Percentiles rank a stretch among this genome's conserved stretches.
Evolutionary conservation across 2,329 filamentous ascomycete genomes (phyloP).

Genomic region (Trichoderma asperellum): DNA sequence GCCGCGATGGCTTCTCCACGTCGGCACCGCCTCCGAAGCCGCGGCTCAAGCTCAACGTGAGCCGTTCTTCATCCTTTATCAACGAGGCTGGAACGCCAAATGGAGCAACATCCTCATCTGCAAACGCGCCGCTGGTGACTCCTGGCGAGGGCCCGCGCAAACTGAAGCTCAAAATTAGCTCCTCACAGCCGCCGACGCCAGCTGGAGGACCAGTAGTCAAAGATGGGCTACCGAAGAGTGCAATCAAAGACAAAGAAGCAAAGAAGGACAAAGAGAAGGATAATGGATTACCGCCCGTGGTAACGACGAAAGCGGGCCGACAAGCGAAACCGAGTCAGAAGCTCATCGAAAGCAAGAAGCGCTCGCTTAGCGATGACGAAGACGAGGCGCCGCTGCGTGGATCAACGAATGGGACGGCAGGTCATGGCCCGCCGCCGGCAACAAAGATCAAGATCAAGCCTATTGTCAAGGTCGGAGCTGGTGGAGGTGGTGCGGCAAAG

Average conservation of each 20-base stretch:
- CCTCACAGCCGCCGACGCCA: conserved; percentile 47
- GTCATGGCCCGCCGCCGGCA: conserved; percentile 40
- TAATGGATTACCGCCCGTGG: conserved; percentile 26
- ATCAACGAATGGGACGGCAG: conserved; percentile 51
- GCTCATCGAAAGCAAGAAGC: conserved; percentile 63
- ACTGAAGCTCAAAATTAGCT: conserved; percentile 49
- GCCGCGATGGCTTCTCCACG: conserved; percentile 33
- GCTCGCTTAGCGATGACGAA: conserved; percentile 59
- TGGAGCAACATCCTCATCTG: conserved; percentile 25
- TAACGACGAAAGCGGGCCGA: conserved; percentile 64
- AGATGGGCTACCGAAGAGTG: conserved; percentile 12
- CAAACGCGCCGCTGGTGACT: conserved; percentile 31
- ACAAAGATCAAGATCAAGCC: conserved; percentile 60
- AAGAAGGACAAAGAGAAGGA: conserved; percentile 17
- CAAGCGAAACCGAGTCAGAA: conserved; percentile 63
- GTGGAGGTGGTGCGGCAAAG: conserved; percentile 4
- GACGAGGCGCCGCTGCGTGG: conserved; percentile 46
- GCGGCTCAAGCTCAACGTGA: conserved; percentile 48
- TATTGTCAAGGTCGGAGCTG: conserved; percentile 18
- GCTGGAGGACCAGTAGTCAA: conserved; percentile 30
- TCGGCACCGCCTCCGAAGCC: conserved; percentile 42
- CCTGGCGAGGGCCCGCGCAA: conserved; percentile 43
- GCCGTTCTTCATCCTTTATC: conserved; percentile 43
- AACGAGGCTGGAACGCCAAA: conserved; percentile 35
- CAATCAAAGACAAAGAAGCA: conserved; percentile 21